These are phyloP conservation scores for Cerrena zonata DNA, from an alignment of 1,284 basidiomycete genomes.

Conservation along the genomic window DNA sequence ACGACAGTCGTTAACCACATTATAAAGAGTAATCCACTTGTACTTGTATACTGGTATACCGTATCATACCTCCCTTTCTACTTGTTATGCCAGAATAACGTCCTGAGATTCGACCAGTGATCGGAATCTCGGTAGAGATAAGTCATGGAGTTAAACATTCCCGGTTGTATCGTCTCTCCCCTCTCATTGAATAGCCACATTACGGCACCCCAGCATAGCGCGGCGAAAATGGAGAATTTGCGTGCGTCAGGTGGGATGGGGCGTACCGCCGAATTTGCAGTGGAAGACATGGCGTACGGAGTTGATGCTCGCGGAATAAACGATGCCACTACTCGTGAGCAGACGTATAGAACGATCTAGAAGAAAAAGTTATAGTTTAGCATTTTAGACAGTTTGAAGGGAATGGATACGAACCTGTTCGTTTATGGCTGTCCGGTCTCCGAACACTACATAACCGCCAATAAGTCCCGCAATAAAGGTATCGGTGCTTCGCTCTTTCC, in stretches of 20 bases:
- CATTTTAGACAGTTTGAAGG: no score
- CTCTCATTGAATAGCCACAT: constrained; percentile 93
- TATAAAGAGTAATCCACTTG: no score
- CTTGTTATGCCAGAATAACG: constrained; percentile 75
- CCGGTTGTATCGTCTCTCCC: constrained; percentile 85
- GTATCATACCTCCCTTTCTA: constrained; percentile 29
- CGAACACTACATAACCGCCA: constrained; percentile 90
- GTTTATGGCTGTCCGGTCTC: constrained; percentile 92
- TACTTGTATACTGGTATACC: no score
- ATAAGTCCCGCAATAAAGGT: constrained; percentile 91
- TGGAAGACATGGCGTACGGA: constrained; percentile 37
- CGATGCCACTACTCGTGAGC: constrained; percentile 82
- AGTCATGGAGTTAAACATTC: constrained; percentile 83
- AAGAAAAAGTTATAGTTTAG: neutral
- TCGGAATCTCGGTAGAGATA: constrained; percentile 82
- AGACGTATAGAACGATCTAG: constrained; percentile 94
- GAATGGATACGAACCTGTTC: constrained; percentile 95
- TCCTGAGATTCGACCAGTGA: constrained; percentile 63
- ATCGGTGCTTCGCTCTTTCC: constrained; percentile 76
- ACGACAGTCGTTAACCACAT: no score
- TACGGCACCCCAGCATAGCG: constrained; percentile 89
- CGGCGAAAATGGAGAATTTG: constrained; percentile 85
- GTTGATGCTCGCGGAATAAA: constrained; percentile 71
- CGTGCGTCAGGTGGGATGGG: constrained; percentile 77
- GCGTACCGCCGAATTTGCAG: constrained; percentile 40